Conservation (phyloP, 371 early-diverging fungal genomes). For the Mucor racemosus region DNA sequence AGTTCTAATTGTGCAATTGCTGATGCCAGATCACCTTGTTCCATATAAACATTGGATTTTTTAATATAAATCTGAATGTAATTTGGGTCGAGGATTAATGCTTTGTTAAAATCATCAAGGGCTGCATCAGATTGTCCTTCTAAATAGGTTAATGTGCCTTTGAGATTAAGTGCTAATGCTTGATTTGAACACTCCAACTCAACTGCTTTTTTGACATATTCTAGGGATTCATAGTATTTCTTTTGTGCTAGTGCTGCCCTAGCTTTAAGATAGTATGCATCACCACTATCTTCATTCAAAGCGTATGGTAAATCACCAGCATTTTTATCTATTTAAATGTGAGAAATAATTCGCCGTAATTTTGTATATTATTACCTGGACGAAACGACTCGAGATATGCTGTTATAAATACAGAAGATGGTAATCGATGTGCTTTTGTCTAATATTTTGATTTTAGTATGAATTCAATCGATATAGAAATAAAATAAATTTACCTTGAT, state of each 20-base stretch:
- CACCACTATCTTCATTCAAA: conserved; percentile 39
- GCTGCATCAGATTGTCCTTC: conserved; percentile 80
- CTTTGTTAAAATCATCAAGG: conserved; percentile 71
- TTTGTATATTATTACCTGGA: conserved; percentile 38
- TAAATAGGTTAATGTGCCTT: conserved; percentile 85
- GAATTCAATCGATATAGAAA: not conserved
- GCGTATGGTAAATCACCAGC: conserved; percentile 26
- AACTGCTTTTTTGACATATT: conserved; percentile 63
- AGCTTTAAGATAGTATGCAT: conserved; percentile 51
- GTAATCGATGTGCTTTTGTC: conserved; percentile 67
- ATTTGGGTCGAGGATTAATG: conserved; percentile 75
- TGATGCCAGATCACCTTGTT: conserved; percentile 67
- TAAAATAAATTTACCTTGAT: conserved; percentile 45
- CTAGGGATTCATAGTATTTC: conserved; percentile 71
- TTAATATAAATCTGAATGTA: conserved; percentile 85
- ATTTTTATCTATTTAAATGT: conserved; percentile 1
- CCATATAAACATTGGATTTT: conserved; percentile 86
- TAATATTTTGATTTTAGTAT: conserved; percentile 1
- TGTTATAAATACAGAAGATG: conserved; percentile 86
- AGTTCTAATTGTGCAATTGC: conserved; percentile 69
- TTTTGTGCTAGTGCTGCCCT: conserved; percentile 50
- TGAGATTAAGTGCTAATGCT: conserved; percentile 74
- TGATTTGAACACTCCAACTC: conserved; percentile 50
- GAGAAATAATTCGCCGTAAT: not conserved
- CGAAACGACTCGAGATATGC: conserved; percentile 89